Conservation (phyloP, 768 basidiomycete species). For the Russula abietina region DNA sequence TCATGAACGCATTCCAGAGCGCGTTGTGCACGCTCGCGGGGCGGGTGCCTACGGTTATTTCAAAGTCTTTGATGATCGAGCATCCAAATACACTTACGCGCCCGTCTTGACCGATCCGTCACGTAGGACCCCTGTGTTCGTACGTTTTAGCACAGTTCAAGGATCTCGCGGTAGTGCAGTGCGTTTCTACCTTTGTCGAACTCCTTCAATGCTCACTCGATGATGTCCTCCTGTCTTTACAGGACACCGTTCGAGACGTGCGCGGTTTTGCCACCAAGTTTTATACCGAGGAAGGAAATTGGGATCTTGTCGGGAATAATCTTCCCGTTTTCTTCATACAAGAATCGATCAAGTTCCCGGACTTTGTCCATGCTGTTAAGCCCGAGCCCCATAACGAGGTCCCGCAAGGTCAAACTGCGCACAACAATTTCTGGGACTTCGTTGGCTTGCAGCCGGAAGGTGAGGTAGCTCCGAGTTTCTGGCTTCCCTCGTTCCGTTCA, state of each 20-base stretch:
- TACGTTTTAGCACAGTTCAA: slow-evolving; percentile 83
- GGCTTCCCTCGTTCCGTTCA: slow-evolving; percentile 10
- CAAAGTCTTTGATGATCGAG: slow-evolving; percentile 59
- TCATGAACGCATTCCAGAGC: slow-evolving; percentile 87
- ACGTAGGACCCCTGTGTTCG: slow-evolving; percentile 68
- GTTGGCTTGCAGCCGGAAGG: slow-evolving; percentile 64
- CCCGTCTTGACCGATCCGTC: slow-evolving; percentile 66
- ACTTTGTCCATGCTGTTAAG: slow-evolving; percentile 78
- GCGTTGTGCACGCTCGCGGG: slow-evolving; percentile 59
- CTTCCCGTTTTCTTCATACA: slow-evolving; percentile 81
- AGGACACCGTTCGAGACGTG: slow-evolving; percentile 78
- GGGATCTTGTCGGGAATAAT: slow-evolving; percentile 83
- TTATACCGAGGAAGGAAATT: slow-evolving; percentile 80
- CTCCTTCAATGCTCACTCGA: neutral
- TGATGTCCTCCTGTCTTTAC: neutral
- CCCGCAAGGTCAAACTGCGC: slow-evolving; percentile 59
- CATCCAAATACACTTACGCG: slow-evolving; percentile 67
- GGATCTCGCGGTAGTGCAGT: slow-evolving; percentile 81
- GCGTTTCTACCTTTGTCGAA: slow-evolving; percentile 26
- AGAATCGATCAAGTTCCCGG: slow-evolving; percentile 79
- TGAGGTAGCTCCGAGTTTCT: slow-evolving; percentile 24
- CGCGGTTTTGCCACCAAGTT: slow-evolving; percentile 82
- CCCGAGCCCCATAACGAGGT: slow-evolving; percentile 83
- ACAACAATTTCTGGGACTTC: slow-evolving; percentile 89
- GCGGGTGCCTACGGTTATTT: slow-evolving; percentile 79